A percentile compares a stretch with the other conserved stretches of the same genome.
These are phyloP conservation scores for Tillandsia leiboldiana DNA, from an alignment of 176 grass and related monocot species.

Conservation along the genomic window DNA sequence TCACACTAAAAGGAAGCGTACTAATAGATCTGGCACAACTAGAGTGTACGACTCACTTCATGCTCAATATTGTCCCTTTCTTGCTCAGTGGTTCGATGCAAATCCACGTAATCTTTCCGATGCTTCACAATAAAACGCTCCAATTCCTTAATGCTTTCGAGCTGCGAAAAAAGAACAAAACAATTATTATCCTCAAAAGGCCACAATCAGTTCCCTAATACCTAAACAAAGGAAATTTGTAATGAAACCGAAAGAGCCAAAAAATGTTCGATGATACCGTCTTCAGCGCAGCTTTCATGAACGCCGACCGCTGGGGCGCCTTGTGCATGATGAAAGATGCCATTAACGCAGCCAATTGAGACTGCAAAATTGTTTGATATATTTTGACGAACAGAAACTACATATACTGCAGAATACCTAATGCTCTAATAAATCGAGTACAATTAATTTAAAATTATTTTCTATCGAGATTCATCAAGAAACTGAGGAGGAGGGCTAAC, in stretches of 20 bases:
- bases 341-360: constrained; percentile 61
- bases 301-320: constrained; percentile 41
- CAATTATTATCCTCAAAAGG: background rate
- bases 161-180: constrained; percentile 32
- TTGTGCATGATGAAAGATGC: constrained; percentile 88
- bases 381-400: background rate
- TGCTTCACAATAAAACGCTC: constrained; percentile 79
- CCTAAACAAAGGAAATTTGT: background rate
- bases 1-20: too few relatives aligned
- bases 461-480: too few relatives aligned
- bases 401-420: background rate
- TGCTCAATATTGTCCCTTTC: constrained; percentile 96
- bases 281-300: constrained; percentile 72
- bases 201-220: background rate
- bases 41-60: constrained; percentile 44
- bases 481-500: background rate
- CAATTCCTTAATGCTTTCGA: constrained; percentile 70
- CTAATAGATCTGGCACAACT: too few relatives aligned
- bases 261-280: constrained; percentile 34
- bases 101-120: constrained; percentile 76
- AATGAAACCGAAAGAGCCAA: background rate
- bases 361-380: constrained; percentile 24
- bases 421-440: background rate
- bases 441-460: too few relatives aligned
- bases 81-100: constrained; percentile 82